Evolutionary conservation across 306 rosid species (phyloP).

Genomic region (Fagus crenata): DNA sequence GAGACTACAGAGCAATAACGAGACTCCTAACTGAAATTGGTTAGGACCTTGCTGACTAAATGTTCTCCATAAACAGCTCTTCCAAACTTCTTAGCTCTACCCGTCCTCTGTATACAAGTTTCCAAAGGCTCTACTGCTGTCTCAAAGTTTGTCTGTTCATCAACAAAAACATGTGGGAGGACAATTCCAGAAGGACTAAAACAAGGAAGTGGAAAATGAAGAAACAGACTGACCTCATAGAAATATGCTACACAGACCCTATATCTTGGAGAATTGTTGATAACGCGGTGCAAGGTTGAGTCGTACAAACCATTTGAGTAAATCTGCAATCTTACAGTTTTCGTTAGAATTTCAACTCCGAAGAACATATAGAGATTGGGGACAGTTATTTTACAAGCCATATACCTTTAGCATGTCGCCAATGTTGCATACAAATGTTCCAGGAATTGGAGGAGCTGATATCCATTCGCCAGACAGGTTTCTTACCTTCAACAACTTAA

Average conservation of each 20-base stretch:
- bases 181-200: conserved; percentile 2
- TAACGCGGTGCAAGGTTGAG: conserved; percentile 86
- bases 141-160: conserved; percentile 81
- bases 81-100: conserved; percentile 51
- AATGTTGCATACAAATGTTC: conserved; percentile 81
- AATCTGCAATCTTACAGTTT: conserved; percentile 51
- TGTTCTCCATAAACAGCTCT: conserved; percentile 86
- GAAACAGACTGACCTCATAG: conserved; percentile 60
- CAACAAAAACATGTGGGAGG: conserved; percentile 14
- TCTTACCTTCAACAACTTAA: conserved; percentile 65
- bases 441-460: conserved; percentile 86
- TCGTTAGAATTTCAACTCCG: conserved; percentile 4
- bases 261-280: conserved; percentile 59
- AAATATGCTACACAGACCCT: conserved; percentile 79
- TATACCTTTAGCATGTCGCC: conserved; percentile 95
- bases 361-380: background rate
- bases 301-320: conserved; percentile 86
- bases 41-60: conserved; percentile 61
- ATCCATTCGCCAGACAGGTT: conserved; percentile 87
- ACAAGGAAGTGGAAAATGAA: background rate
- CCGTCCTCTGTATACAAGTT: conserved; percentile 50
- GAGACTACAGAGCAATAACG: background rate
- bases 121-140: conserved; percentile 80
- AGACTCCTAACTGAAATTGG: conserved; percentile 48
- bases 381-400: conserved; percentile 1